Evolutionary conservation across 345 rosid genomes (phyloP), one percentile per base, ranked within the genome.

Genomic region (Raphanus sativus): DNA sequence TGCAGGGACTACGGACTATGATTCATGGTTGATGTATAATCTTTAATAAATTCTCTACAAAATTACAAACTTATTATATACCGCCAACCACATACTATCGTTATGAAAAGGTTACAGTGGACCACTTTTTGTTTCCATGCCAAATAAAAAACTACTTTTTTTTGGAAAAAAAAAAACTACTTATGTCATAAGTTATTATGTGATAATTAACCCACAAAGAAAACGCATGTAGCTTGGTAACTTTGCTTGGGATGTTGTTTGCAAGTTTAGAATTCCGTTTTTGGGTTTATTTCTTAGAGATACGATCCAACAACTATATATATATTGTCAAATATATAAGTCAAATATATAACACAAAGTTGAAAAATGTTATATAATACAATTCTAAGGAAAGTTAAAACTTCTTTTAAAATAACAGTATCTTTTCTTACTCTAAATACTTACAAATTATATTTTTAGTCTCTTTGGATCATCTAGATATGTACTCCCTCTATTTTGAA

Each of bases 51-150:
- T 21, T 26, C 5, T 24, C 38, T n/a, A 52, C 38, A 64, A 8
- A 32, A 32, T 32, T 74, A 74, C 65, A 15, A 62, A 62, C 30
- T 16, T 42, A 4, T 45, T 65, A 9, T 24, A 21, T 21, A 65
- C 24, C 59, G 66, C 65, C 78, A 56, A 66, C 64, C 33, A 75
- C 65, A 40, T 66, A 61, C n/a, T 21, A 32, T 21, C 30, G 11
- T 64, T 33, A 34, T 74, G 67, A 36, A 24, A 26, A 2, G 1
- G 5, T 55, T 54, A 65, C 71, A 55, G 7, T 56, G 72, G 72
- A 75, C 72, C 72, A 75, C 72, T 8, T 75, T 75, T 66, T 33
- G 17, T 75, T 38, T 56, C 55, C 61, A 28, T 75, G 40, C 48
- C 25, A 34, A 13, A 48, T 13, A 1, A 21, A 21, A 21, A 21